Percentiles rank a stretch among this genome's conserved stretches.
Conservation (phyloP, 2,329 filamentous ascomycete genomes). For the Pyricularia pennisetigena region DNA sequence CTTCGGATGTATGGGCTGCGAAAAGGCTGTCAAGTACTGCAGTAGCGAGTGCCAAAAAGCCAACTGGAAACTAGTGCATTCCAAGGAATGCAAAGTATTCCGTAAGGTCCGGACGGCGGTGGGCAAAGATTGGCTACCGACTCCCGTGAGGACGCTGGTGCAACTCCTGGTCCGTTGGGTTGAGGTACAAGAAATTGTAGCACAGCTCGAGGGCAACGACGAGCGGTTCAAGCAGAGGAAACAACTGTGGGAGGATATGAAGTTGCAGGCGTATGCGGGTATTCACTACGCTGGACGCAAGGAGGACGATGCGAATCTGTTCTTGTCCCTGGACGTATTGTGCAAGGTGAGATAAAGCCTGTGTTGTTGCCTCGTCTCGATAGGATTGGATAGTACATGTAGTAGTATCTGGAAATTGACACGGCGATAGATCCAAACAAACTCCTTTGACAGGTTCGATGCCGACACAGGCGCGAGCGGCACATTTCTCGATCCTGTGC, state of each 20-base stretch:
- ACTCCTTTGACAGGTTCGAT: conserved; percentile 49
- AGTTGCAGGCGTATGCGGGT: conserved; percentile 38
- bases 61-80: conserved; percentile 43
- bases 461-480: conserved; percentile 41
- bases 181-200: conserved; percentile 20
- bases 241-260: conserved; percentile 34
- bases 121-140: conserved; percentile 32
- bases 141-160: conserved; percentile 42
- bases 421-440: conserved; percentile 44
- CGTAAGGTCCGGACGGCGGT: conserved; percentile 23
- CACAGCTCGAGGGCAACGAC: conserved; percentile 35
- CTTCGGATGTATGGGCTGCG: conserved; percentile 40
- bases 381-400: background rate
- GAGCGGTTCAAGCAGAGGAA: conserved; percentile 22
- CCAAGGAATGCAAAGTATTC: conserved; percentile 41
- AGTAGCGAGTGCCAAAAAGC: conserved; percentile 39
- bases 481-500: conserved; percentile 43
- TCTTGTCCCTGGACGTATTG: conserved; percentile 33
- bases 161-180: conserved; percentile 33
- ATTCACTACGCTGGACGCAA: conserved; percentile 33
- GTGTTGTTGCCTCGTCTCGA: background rate
- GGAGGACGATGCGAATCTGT: conserved; percentile 23
- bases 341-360: conserved; percentile 35
- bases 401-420: background rate
- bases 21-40: conserved; percentile 43